Evolutionary conservation across 345 rosid genomes (phyloP), one percentile per base, ranked within the genome.

Genomic region (Dimocarpus longan): DNA sequence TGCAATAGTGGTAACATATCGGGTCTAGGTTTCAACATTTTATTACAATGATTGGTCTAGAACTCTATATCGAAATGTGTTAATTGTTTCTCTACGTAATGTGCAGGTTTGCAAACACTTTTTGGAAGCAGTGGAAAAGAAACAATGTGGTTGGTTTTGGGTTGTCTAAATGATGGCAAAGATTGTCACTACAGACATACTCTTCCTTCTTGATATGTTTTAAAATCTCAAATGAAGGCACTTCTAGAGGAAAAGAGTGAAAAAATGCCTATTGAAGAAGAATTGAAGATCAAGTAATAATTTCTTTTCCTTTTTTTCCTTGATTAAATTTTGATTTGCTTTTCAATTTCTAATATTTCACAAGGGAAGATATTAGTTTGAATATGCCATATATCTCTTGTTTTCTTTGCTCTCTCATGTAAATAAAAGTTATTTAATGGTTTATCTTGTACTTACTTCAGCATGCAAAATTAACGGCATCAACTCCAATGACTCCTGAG

Each of bases 111-210:
- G 99, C 97, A 96, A 96, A 80, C 81, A 91, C 85, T 96, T 93
- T 86, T 84, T 96, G 86, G 98, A 96, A 6, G 97, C 97, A 6
- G 99, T 96, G 77, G 99, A 95, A 79, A 93, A 89, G 93, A 93
- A 93, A 83, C 97, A 95, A 79, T 93, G 93, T 85, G 99, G 98
- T 71, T 96, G 97, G 97, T 96, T 94, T 79, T 96, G 99, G 99
- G 89, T 12, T 96, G 99, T 72, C 97, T 97, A 72, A 96, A 91
- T 74, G 99, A 97, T 68, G 89, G 82, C 52, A 90, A 86, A 85
- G 93, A 90, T 32, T 95, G 98, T 84, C 98, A 92, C 79, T 95
- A 95, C 84, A 92, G 99, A 64, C 99, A 95, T 84, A 97, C 99
- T 37, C 95, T 95, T 86, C 99, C 99, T 75, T 96, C 98, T 46